These are phyloP conservation scores for Calonectria leucothoes DNA, from an alignment of 2,329 filamentous ascomycete species.

Conservation along the genomic window DNA sequence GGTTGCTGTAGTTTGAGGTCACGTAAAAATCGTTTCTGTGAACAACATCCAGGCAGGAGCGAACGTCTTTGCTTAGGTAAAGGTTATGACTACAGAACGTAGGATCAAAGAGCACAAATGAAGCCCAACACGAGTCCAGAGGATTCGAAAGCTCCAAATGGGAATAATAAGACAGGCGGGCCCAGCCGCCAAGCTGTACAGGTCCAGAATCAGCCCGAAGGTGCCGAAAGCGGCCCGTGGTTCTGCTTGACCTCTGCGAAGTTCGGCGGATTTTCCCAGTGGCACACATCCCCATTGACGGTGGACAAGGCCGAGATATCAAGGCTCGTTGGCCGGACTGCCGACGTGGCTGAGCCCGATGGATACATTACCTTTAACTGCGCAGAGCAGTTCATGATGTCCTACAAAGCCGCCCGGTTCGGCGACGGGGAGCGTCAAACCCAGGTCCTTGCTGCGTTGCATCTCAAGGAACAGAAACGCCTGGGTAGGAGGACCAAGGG, in stretches of 20 bases:
- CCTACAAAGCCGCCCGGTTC: constrained; percentile 52
- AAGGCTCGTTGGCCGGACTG: constrained; percentile 39
- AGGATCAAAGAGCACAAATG: background rate
- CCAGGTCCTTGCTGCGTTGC: constrained; percentile 38
- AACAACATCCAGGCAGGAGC: too few species aligned
- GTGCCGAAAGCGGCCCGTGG: constrained; percentile 25
- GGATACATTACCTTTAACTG: constrained; percentile 46
- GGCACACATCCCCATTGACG: constrained; percentile 45
- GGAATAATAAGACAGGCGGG: background rate
- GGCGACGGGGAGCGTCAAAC: constrained; percentile 39
- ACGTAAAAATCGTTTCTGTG: background rate
- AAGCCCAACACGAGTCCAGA: background rate
- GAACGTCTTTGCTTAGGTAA: background rate
- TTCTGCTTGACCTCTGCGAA: constrained; percentile 48
- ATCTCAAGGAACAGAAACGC: constrained; percentile 44
- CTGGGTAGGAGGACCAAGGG: constrained; percentile 42
- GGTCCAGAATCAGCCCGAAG: background rate
- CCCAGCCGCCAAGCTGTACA: background rate
- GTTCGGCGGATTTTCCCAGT: constrained; percentile 51
- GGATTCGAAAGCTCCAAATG: background rate
- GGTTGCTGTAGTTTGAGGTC: background rate
- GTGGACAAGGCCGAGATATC: constrained; percentile 43
- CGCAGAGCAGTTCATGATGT: constrained; percentile 57
- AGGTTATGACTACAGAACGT: background rate
- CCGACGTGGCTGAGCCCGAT: constrained; percentile 25